phyloP scores from a whole-genome alignment of 345 rosid species.

The Angophora floribunda region DNA sequence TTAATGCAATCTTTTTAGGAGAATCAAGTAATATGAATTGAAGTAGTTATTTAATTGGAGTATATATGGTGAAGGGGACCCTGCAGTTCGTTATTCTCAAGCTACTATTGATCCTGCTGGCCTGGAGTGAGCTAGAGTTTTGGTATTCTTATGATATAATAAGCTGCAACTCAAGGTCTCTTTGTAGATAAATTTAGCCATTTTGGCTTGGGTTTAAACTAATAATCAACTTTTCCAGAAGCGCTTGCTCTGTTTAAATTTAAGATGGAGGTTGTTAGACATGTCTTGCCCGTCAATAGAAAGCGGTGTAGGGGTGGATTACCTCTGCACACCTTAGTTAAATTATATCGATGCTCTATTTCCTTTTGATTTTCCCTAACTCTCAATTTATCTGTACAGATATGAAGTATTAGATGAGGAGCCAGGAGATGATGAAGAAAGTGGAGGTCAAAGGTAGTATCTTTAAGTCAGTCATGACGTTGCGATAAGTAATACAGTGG shows the following conservation, averaged over 20 bases:
- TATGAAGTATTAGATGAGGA: constrained; percentile 94
- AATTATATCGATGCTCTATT: neutral
- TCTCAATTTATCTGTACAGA: constrained; percentile 24
- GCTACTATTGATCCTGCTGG: neutral
- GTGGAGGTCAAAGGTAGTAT: constrained; percentile 62
- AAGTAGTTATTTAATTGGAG: neutral
- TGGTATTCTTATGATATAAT: neutral
- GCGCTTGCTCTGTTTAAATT: neutral
- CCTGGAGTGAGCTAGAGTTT: neutral
- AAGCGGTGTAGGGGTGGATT: neutral
- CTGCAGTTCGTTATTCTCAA: neutral
- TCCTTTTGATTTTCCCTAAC: neutral
- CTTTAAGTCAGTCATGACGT: neutral
- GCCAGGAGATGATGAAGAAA: constrained; percentile 94
- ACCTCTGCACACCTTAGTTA: neutral
- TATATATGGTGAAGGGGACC: neutral
- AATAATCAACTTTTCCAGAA: neutral
- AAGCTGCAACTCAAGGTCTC: neutral
- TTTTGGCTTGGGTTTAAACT: neutral
- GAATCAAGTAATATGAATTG: neutral
- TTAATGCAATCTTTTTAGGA: neutral
- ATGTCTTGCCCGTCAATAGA: neutral
- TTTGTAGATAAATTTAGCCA: neutral
- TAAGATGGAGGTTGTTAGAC: neutral
- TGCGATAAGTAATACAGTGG: neutral